Base-by-base conservation (phyloP, 768 basidiomycete genomes). In the Panus rudis region DNA sequence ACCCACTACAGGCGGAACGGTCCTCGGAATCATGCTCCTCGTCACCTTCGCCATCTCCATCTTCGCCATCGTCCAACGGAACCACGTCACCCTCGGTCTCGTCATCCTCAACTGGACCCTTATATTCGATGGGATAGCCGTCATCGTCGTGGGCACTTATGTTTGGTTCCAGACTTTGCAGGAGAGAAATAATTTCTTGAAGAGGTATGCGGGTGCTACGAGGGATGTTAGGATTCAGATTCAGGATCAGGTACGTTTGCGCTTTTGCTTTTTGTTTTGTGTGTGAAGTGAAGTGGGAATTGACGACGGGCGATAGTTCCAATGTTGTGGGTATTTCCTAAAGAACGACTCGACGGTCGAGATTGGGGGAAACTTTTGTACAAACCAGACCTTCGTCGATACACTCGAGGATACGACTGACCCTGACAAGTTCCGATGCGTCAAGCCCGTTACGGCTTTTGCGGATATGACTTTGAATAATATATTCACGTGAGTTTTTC, bases 121-220 rank as follows among this genome's bases (percentile, higher is more conserved):
- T 41, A 61, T 92, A 26, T 43, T 70, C 30, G 81, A 92, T 53
- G 73, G 72, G 6, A 51, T 84, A 33, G 69, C 71, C 20, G 72
- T 84, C 31, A 62, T 83, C 38, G 54, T 79, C 41, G 63, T 88
- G 21, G 90, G 86, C 47, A 75, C 81, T 17, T 73, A 76, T 51
- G 66, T 93, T 39, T 94, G 92, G 92, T 78, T 84, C 63, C 87
- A 66, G 57, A 89, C 90, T 4, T 70, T 93, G 14, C 63, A 72
- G 43, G 82, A 90, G 58, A 77, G 82, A 21, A 63, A 65, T 33
- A 78, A 86, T 52, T 93, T 81, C 63, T 73, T 78, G 48, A 47
- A 47, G 0, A 62, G 77, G 20, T 93, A 81, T 73, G 47, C 66
- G 11, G 60, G 60, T 39, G 69, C 72, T 46, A 63, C 70, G 23